Evolutionary conservation across 73 alveolate species (phyloP).

Genomic region (Paramecium pentaurelia): DNA sequence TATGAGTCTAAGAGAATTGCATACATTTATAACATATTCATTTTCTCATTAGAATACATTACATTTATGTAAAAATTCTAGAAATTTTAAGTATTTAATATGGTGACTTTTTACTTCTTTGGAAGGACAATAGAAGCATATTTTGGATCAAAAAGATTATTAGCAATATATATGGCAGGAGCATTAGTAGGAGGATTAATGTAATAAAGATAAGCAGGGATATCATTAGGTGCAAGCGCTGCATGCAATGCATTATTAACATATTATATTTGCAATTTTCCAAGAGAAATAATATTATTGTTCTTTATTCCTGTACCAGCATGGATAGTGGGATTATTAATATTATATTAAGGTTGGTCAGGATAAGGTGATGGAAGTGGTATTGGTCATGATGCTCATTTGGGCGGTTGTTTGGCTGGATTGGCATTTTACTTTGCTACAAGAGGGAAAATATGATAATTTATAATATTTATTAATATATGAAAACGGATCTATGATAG

Average conservation of each 20-base stretch:
- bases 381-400: constrained; percentile 17
- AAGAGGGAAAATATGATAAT: constrained; percentile 26
- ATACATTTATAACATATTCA: constrained; percentile 20
- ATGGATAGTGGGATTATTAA: constrained; percentile 32
- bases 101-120: constrained; percentile 40
- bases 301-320: constrained; percentile 40
- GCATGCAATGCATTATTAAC: constrained; percentile 32
- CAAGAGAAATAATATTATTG: not conserved
- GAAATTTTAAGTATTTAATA: not conserved
- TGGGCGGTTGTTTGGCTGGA: constrained; percentile 5
- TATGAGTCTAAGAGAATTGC: not conserved
- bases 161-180: constrained; percentile 13
- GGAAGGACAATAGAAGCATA: constrained; percentile 43
- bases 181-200: constrained; percentile 10
- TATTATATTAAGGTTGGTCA: not conserved
- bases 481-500: constrained; percentile 38
- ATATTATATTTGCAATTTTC: constrained; percentile 33
- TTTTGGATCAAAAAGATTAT: constrained; percentile 24
- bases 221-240: constrained; percentile 17
- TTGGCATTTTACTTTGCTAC: not conserved
- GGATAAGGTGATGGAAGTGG: not conserved
- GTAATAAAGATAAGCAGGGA: not conserved
- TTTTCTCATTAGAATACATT: not conserved
- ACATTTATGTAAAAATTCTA: not conserved
- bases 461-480: not conserved